These are phyloP conservation scores for Physcomitrellopsis africana DNA, from an alignment of 225 moss, liverwort and hornwort species.

Conservation along the genomic window DNA sequence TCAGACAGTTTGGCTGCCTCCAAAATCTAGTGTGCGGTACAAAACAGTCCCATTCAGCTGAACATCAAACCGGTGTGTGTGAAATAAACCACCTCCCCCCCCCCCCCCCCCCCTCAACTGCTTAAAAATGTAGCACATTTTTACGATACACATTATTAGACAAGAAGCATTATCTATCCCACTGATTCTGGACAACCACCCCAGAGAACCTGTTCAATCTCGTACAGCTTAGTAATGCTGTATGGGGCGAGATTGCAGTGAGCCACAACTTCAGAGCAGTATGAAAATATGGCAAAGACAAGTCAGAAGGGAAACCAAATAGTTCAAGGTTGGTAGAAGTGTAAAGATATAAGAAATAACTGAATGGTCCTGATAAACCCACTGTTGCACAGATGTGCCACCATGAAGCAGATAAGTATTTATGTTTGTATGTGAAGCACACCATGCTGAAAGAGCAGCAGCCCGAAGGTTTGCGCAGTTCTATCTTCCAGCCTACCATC, in stretches of 20 bases:
- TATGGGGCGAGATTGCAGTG: neutral
- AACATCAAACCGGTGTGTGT: no score
- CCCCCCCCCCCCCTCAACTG: no score
- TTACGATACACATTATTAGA: neutral
- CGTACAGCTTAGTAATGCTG: neutral
- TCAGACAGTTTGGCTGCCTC: no score
- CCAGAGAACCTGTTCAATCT: neutral
- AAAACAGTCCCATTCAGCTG: no score
- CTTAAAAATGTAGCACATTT: no score
- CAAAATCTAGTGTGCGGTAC: no score
- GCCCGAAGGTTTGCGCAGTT: constrained; percentile 3
- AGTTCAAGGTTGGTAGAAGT: neutral
- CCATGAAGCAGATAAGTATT: neutral
- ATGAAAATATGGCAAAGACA: neutral
- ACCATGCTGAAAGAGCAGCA: constrained; percentile 10
- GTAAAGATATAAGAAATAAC: constrained; percentile 6
- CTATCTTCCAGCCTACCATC: constrained; percentile 10
- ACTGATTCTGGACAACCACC: neutral
- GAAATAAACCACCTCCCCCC: no score
- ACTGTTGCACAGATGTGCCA: constrained; percentile 2
- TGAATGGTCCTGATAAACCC: constrained; percentile 21
- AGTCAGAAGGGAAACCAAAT: constrained; percentile 3
- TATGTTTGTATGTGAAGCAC: neutral
- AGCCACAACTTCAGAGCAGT: neutral
- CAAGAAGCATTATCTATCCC: neutral